A percentile compares a stretch with the other conserved stretches of the same genome.
Conservation (phyloP, 164 flowering plant species). For the Taxillus chinensis region DNA sequence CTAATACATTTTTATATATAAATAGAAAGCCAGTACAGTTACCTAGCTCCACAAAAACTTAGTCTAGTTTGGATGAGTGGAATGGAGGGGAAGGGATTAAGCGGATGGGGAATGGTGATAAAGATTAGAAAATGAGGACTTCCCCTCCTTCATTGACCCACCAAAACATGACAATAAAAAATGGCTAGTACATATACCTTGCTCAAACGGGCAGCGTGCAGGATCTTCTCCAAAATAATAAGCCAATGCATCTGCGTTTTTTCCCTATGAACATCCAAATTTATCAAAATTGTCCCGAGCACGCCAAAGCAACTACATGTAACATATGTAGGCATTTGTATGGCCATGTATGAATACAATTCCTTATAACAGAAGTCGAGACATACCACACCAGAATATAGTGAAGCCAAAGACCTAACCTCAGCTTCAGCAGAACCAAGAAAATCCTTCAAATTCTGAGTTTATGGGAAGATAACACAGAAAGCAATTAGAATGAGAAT, state of each 20-base stretch:
- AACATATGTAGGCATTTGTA: neutral
- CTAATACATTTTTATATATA: no score
- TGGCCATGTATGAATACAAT: neutral
- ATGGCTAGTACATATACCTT: neutral
- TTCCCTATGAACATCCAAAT: neutral
- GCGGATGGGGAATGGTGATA: no score
- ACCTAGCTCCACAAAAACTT: no score
- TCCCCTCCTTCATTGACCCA: no score
- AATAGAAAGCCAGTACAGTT: no score
- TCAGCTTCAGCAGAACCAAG: conserved; percentile 1
- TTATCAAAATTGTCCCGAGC: neutral
- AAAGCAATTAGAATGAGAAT: neutral
- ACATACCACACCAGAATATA: conserved; percentile 5
- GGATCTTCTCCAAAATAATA: conserved; percentile 6
- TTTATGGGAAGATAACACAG: neutral
- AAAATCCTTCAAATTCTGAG: neutral
- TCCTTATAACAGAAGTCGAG: neutral
- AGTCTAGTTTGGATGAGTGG: no score
- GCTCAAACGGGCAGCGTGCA: conserved; percentile 7
- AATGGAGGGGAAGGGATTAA: no score
- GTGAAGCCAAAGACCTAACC: neutral
- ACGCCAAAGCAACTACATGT: neutral
- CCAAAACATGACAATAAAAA: neutral
- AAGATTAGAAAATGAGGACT: no score
- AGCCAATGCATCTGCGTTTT: conserved; percentile 4